Conservation (phyloP, 2,329 filamentous ascomycete genomes). For the Nemania sp. region DNA sequence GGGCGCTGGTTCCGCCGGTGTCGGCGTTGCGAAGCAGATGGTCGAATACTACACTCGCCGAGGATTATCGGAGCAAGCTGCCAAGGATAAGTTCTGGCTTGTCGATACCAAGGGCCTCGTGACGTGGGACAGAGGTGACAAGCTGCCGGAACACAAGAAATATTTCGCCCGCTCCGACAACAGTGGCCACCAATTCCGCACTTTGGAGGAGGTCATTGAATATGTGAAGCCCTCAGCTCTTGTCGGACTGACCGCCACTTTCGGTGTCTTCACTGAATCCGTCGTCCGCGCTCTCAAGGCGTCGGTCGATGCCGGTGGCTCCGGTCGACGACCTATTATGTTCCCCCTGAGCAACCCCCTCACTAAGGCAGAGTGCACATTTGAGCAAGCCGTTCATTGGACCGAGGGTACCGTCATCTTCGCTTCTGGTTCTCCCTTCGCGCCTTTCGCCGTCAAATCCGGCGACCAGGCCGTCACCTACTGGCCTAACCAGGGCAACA, state of each 20-base stretch:
- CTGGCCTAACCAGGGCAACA: conserved; percentile 83
- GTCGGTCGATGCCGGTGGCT: conserved; percentile 64
- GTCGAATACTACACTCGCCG: conserved; percentile 96
- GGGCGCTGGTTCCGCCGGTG: conserved; percentile 92
- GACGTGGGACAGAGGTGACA: conserved; percentile 89
- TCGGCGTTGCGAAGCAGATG: conserved; percentile 96
- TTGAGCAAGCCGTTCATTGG: conserved; percentile 88
- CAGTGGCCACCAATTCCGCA: conserved; percentile 71
- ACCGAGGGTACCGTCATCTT: conserved; percentile 92
- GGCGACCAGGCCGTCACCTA: conserved; percentile 66
- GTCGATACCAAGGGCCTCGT: conserved; percentile 97
- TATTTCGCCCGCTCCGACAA: conserved; percentile 70
- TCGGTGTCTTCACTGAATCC: conserved; percentile 89
- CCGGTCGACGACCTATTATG: conserved; percentile 82
- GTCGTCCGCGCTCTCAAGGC: conserved; percentile 74
- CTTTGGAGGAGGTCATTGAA: conserved; percentile 87
- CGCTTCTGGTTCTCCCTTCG: conserved; percentile 93
- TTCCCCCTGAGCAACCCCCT: conserved; percentile 97
- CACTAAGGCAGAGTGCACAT: conserved; percentile 96
- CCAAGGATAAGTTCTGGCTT: conserved; percentile 92
- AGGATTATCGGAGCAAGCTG: conserved; percentile 84
- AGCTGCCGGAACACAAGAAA: conserved; percentile 86
- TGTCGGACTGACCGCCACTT: conserved; percentile 91
- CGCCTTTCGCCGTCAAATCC: conserved; percentile 67
- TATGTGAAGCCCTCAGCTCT: conserved; percentile 94